phyloP scores from a whole-genome alignment of 768 basidiomycete genomes.

The Phallus indusiatus region DNA sequence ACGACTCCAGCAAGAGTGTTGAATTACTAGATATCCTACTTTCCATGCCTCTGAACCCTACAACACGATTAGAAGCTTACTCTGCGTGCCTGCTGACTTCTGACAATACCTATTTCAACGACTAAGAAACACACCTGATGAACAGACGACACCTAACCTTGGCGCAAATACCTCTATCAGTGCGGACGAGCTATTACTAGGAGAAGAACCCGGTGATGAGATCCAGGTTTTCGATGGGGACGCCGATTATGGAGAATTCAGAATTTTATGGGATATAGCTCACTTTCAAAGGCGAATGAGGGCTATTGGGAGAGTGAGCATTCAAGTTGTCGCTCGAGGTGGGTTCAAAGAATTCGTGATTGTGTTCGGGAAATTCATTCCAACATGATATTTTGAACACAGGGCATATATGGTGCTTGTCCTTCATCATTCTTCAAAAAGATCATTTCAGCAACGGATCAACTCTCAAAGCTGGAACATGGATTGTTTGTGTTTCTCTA shows the following conservation, averaged over 20 bases:
- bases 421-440: neutral
- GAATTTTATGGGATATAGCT: constrained; percentile 1
- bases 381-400: neutral
- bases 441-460: neutral
- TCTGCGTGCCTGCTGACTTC: constrained; percentile 56
- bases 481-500: constrained; percentile 1
- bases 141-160: neutral
- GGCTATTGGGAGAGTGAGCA: neutral
- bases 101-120: constrained; percentile 55
- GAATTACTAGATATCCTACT: constrained; percentile 44
- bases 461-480: neutral
- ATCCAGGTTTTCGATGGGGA: neutral
- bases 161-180: neutral
- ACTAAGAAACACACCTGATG: constrained; percentile 35
- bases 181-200: constrained; percentile 2
- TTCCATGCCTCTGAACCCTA: constrained; percentile 32
- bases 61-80: constrained; percentile 52
- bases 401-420: constrained; percentile 5
- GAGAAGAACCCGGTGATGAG: neutral
- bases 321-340: constrained; percentile 6
- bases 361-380: neutral
- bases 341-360: neutral
- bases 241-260: constrained; percentile 5
- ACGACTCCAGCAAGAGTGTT: constrained; percentile 16
- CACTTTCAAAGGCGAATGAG: constrained; percentile 8